Conservation (phyloP, 1,284 basidiomycete genomes). For the Cerrena zonata region DNA sequence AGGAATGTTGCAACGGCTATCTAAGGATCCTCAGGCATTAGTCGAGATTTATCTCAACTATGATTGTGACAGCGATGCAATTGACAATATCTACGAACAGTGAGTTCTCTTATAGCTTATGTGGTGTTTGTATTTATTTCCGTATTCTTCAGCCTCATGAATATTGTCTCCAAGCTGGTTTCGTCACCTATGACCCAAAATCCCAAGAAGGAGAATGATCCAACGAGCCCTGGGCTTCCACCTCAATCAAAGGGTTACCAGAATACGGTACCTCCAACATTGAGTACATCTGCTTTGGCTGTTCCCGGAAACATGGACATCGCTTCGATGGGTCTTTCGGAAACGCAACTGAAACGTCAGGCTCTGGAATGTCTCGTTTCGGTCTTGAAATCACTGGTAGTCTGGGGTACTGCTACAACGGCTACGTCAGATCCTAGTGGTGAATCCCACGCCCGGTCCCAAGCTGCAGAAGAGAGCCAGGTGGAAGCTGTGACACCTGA, state of each 20-base stretch:
- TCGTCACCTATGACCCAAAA: slow-evolving; percentile 55
- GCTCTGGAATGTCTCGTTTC: slow-evolving; percentile 85
- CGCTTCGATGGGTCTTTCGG: slow-evolving; percentile 63
- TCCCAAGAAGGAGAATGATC: slow-evolving; percentile 48
- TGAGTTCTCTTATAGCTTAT: slow-evolving; percentile 30
- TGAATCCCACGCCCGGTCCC: slow-evolving; percentile 40
- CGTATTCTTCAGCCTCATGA: slow-evolving; percentile 65
- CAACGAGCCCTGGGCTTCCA: slow-evolving; percentile 52
- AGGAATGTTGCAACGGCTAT: slow-evolving; percentile 79
- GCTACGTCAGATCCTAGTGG: slow-evolving; percentile 37
- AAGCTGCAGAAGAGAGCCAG: slow-evolving; percentile 44
- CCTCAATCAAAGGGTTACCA: slow-evolving; percentile 48
- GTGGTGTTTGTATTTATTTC: not conserved
- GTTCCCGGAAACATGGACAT: slow-evolving; percentile 65
- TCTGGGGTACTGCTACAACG: slow-evolving; percentile 70
- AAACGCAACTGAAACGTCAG: slow-evolving; percentile 80
- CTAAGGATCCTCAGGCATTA: slow-evolving; percentile 90
- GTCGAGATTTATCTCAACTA: slow-evolving; percentile 98
- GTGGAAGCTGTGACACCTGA: slow-evolving; percentile 51
- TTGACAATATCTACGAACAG: slow-evolving; percentile 95
- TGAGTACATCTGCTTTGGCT: slow-evolving; percentile 64
- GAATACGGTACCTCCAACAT: slow-evolving; percentile 49
- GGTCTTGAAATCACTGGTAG: slow-evolving; percentile 81
- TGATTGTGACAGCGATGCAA: slow-evolving; percentile 88
- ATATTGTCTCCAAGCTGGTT: slow-evolving; percentile 87